A percentile compares a stretch with the other conserved stretches of the same genome.
These are phyloP conservation scores for Trichoderma cornu-damae DNA, from an alignment of 2,329 filamentous ascomycete species.

Conservation along the genomic window DNA sequence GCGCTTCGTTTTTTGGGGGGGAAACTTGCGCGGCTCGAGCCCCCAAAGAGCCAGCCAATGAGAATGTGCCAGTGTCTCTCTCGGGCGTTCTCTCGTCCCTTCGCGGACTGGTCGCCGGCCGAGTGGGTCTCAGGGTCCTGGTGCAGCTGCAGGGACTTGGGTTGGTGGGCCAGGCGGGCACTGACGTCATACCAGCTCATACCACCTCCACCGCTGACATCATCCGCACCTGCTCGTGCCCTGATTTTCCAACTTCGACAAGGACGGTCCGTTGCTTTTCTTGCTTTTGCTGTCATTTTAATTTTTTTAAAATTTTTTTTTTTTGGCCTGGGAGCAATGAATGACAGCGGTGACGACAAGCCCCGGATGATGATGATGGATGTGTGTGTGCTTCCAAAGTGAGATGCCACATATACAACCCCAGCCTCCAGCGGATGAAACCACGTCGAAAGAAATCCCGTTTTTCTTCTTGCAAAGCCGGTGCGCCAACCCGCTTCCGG, in stretches of 20 bases:
- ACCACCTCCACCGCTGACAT: constrained; percentile 25
- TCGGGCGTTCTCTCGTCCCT: constrained; percentile 3
- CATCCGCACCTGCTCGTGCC: constrained; percentile 18
- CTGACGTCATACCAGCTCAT: constrained; percentile 28
- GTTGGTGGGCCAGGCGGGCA: constrained; percentile 14
- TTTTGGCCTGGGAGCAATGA: not conserved
- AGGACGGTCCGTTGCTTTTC: constrained; percentile 3
- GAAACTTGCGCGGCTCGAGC: not conserved
- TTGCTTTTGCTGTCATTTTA: too few relatives aligned
- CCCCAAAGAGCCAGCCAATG: constrained; percentile 13
- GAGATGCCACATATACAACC: constrained; percentile 8
- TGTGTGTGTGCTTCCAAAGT: not conserved
- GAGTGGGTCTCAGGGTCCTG: constrained; percentile 20
- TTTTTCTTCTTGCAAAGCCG: not conserved
- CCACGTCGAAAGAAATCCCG: not conserved
- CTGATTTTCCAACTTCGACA: constrained; percentile 5
- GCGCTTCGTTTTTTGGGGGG: not conserved
- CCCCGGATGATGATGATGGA: not conserved
- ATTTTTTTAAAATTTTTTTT: too few relatives aligned
- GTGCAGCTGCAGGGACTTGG: constrained; percentile 27
- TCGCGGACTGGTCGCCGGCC: not conserved
- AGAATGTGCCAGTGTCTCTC: constrained; percentile 10
- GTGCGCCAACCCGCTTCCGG: constrained; percentile 3
- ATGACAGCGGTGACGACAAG: constrained; percentile 17
- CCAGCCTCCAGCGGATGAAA: not conserved